A percentile compares a stretch with the other conserved stretches of the same genome.
Conservation (phyloP, 1,284 basidiomycete species). For the Apiotrichum domesticum region DNA sequence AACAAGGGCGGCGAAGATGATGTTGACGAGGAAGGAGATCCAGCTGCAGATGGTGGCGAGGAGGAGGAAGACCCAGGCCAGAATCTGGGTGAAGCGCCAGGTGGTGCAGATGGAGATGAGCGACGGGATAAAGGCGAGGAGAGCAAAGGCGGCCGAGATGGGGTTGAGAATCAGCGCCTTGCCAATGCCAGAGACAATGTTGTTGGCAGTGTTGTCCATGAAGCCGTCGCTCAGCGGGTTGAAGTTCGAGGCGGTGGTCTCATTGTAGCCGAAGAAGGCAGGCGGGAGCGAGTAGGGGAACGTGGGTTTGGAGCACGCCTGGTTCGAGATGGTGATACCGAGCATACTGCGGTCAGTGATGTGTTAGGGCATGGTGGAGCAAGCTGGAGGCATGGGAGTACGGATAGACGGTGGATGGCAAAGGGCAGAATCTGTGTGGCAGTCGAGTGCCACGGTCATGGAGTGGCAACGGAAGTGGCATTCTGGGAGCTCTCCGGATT, state of each 20-base stretch:
- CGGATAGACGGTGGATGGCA: too few relatives aligned
- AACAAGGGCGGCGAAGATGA: constrained; percentile 4
- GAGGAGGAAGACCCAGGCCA: constrained; percentile 5
- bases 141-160: constrained; percentile 5
- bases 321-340: constrained; percentile 5
- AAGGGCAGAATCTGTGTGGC: too few relatives aligned
- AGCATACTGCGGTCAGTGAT: neutral
- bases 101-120: constrained; percentile 7
- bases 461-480: too few relatives aligned
- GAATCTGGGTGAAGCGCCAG: constrained; percentile 4
- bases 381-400: too few relatives aligned
- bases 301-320: constrained; percentile 2
- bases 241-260: neutral
- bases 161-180: constrained; percentile 11
- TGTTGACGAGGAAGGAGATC: constrained; percentile 9
- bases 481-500: too few relatives aligned
- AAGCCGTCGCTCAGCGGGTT: constrained; percentile 5
- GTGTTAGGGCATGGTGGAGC: too few relatives aligned
- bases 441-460: too few relatives aligned
- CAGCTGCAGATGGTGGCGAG: constrained; percentile 5
- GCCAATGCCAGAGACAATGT: constrained; percentile 1
- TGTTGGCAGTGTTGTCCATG: constrained; percentile 1
- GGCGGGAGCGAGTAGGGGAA: constrained; percentile 6
- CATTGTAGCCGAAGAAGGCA: constrained; percentile 7
- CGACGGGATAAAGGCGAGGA: constrained; percentile 8